Percentiles rank a stretch among this genome's conserved stretches.
Conservation (phyloP, 495 filamentous ascomycete species). For the Penicillium canescens region DNA sequence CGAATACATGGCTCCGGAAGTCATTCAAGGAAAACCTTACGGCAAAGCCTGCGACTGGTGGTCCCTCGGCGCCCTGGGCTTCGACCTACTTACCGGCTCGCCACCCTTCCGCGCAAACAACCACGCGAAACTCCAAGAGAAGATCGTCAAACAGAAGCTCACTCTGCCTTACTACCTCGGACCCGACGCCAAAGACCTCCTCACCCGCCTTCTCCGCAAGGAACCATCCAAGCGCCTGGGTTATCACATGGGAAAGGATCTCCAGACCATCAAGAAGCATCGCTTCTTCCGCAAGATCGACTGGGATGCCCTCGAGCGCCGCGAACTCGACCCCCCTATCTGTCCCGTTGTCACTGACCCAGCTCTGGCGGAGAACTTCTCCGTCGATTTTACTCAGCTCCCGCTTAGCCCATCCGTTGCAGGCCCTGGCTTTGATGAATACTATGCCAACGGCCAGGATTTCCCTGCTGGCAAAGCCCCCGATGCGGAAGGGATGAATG, state of each 20-base stretch:
- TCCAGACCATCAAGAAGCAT: constrained; percentile 84
- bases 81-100: constrained; percentile 85
- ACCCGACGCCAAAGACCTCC: constrained; percentile 87
- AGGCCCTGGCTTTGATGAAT: constrained; percentile 29
- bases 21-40: constrained; percentile 78
- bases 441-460: constrained; percentile 34
- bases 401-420: constrained; percentile 71
- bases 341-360: constrained; percentile 91
- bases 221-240: constrained; percentile 88
- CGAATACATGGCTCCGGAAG: constrained; percentile 98
- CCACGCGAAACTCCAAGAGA: constrained; percentile 87
- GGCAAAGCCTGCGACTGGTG: constrained; percentile 97
- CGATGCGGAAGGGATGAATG: constrained; percentile 3
- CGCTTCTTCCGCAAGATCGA: constrained; percentile 96
- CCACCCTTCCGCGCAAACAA: constrained; percentile 91
- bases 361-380: constrained; percentile 93
- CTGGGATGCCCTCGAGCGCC: constrained; percentile 76
- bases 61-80: constrained; percentile 90
- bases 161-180: constrained; percentile 82
- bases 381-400: constrained; percentile 79
- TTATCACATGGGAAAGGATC: constrained; percentile 81
- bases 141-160: constrained; percentile 89
- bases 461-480: not conserved
- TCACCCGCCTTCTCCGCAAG: constrained; percentile 85
- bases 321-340: constrained; percentile 84